A percentile compares a stretch with the other conserved stretches of the same genome.
These are phyloP conservation scores for Gossypium schwendimanii DNA, from an alignment of 441 rosid species.

Conservation along the genomic window DNA sequence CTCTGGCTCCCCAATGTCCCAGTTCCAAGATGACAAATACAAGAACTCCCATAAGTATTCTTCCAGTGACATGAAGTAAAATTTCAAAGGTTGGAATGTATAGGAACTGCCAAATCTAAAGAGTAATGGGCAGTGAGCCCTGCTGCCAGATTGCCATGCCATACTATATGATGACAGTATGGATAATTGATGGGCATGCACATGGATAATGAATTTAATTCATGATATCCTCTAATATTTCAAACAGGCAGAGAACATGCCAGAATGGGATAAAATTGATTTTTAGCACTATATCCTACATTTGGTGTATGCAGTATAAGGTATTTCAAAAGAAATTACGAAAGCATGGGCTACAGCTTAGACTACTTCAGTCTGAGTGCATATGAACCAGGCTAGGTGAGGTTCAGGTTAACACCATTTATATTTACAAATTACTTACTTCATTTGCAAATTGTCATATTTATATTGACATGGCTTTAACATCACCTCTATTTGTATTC, in stretches of 20 bases:
- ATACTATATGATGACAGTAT: not conserved
- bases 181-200: not conserved
- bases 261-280: not conserved
- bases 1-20: not conserved
- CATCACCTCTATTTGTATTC: no score
- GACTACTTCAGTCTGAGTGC: not conserved
- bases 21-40: not conserved
- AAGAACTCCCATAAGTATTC: not conserved
- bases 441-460: no score
- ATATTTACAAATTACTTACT: no score
- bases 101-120: not conserved
- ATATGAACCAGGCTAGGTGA: no score
- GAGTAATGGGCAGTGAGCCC: not conserved
- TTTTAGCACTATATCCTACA: not conserved
- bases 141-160: not conserved
- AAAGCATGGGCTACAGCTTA: not conserved
- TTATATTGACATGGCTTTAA: no score
- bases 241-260: not conserved
- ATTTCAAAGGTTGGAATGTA: not conserved
- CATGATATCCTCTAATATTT: not conserved
- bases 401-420: no score
- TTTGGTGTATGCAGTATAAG: not conserved
- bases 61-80: not conserved
- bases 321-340: not conserved
- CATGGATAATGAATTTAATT: not conserved